Base-by-base conservation (phyloP, 768 basidiomycete species). In the Hygrophorus russula region DNA sequence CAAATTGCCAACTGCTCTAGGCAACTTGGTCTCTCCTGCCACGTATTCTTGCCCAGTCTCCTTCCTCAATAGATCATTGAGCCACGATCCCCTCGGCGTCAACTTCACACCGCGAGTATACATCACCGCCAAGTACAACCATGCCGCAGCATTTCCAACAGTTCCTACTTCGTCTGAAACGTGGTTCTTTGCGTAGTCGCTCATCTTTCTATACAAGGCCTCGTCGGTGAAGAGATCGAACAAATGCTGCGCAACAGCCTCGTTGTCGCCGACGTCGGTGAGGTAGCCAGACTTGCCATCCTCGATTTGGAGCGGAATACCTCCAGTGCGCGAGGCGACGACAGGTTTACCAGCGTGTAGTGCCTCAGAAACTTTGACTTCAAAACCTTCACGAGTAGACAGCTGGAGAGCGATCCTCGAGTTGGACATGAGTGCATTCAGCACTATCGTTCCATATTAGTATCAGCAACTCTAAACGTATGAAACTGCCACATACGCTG, bases 291-390 rank as follows among this genome's bases (percentile, higher is more conserved):
- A 88, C 62, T 88, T 81, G 42, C 89, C 91, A 51, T 96, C 66
- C 51, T 77, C 76, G 50, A 96, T 75, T 58, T 97, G 93, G 37
- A 96, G 77, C 33, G 93, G 93, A 56, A 97, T 94, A 52, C 92
- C 92, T 46, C 93, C 93, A 3, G 93, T 93, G 45, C 70, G 71
- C 41, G 71, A 80, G 6, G 87, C 87, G 53, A 97, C 74, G 55
- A 93, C 71, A 27, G 91, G 91, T 49, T 85, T 84, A 47, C 85
- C 85, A 24, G 88, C 79, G 61, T 93, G 87, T 41, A 97, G 70
- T n/a, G 87, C 89, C 65, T 94, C 89, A 37, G 89, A 91, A 39
- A 93, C 91, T 62, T 97, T 97, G 64, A 97, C 89, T 57, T 97
- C 93, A 65, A 96, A 97, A 20, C 93, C 93, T 65, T 97, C 93